phyloP scores from a whole-genome alignment of 495 filamentous ascomycete species.

The Aspergillus leporis region DNA sequence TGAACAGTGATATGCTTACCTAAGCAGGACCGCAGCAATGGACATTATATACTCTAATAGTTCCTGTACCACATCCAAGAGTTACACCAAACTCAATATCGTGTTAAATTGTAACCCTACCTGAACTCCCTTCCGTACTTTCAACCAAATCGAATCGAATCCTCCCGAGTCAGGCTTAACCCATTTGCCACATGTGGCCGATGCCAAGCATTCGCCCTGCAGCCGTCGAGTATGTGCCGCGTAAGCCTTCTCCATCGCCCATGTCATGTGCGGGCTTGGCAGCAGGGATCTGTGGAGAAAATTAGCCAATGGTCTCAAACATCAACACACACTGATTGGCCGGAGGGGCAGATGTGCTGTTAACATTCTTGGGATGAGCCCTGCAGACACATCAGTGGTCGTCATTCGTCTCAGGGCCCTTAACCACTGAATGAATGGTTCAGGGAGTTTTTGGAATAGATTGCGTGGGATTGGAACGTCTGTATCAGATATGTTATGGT shows the following conservation, averaged over 20 bases:
- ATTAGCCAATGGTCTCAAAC: neutral
- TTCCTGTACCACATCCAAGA: no score
- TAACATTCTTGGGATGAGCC: neutral
- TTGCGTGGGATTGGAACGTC: neutral
- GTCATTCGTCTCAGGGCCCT: neutral
- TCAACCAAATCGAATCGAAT: no score
- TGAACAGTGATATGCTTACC: no score
- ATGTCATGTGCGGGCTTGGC: slow-evolving; percentile 31
- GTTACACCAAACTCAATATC: no score
- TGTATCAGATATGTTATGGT: slow-evolving; percentile 1
- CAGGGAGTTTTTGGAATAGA: neutral
- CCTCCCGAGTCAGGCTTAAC: neutral
- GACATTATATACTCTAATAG: no score
- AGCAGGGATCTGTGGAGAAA: slow-evolving; percentile 18
- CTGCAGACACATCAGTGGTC: neutral
- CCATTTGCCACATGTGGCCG: slow-evolving; percentile 14
- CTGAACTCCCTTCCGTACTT: no score
- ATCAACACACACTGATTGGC: slow-evolving; percentile 4
- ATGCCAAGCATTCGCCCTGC: slow-evolving; percentile 26
- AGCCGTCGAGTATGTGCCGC: slow-evolving; percentile 24
- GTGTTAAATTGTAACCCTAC: no score
- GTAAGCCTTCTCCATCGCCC: slow-evolving; percentile 29
- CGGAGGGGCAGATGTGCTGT: neutral
- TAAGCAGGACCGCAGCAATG: no score
- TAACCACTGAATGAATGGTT: neutral